Conservation (phyloP, 2,329 filamentous ascomycete genomes). For the Fusarium protoensiforme region DNA sequence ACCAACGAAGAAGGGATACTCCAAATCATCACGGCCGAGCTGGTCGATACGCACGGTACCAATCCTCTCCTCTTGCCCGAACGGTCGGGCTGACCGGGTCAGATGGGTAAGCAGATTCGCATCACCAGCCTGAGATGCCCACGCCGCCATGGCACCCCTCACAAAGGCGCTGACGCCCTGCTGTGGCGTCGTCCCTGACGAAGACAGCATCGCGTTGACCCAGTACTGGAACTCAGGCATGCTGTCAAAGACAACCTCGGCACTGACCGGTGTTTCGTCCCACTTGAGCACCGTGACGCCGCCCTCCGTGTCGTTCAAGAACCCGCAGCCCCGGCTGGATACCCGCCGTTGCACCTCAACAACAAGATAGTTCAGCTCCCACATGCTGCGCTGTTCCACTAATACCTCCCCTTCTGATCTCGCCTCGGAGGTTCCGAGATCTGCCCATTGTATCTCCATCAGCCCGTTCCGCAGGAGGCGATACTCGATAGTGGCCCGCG, state of each 20-base stretch:
- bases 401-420: not conserved
- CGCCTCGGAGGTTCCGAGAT: not conserved
- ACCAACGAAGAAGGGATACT: not conserved
- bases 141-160: not conserved
- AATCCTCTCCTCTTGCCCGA: not conserved
- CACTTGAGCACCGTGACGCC: not conserved
- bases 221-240: not conserved
- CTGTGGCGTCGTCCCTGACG: not conserved
- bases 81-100: not conserved
- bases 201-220: not conserved
- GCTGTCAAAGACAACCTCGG: not conserved
- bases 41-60: not conserved
- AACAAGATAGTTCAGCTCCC: not conserved
- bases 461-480: not conserved
- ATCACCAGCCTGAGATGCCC: not conserved
- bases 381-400: not conserved
- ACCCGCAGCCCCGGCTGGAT: not conserved
- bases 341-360: not conserved
- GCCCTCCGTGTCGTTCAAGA: not conserved
- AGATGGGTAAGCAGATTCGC: not conserved
- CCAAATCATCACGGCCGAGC: not conserved
- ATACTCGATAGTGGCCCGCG: not conserved
- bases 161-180: not conserved
- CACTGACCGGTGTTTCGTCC: not conserved
- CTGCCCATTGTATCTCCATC: not conserved